Conservation (phyloP, 306 rosid genomes). For the Hippophae tibetana region DNA sequence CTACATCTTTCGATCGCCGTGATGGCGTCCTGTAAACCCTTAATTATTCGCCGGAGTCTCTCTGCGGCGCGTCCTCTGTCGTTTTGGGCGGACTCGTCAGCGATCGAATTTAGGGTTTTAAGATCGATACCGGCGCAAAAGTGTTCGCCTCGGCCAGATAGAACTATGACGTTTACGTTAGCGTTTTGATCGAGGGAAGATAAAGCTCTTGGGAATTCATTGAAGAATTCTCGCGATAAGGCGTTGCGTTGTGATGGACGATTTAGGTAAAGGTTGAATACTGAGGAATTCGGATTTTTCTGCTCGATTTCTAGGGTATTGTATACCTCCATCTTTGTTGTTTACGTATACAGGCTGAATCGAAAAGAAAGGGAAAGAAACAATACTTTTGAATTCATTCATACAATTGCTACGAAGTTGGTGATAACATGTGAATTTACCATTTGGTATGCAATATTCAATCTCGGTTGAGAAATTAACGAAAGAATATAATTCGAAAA, state of each 20-base stretch:
- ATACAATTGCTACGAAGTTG: too few species aligned
- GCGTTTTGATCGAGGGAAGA: constrained; percentile 51
- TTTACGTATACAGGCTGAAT: too few species aligned
- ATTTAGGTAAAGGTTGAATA: constrained; percentile 43
- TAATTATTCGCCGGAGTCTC: constrained; percentile 53
- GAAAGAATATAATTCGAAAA: too few species aligned
- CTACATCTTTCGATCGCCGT: constrained; percentile 76
- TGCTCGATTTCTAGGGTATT: constrained; percentile 40
- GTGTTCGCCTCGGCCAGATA: constrained; percentile 56
- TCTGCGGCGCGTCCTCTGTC: constrained; percentile 50
- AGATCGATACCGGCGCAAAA: constrained; percentile 88
- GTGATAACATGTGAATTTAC: too few species aligned
- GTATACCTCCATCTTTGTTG: constrained; percentile 35
- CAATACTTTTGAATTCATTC: too few species aligned
- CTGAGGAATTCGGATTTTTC: constrained; percentile 35
- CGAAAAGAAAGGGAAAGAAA: too few species aligned
- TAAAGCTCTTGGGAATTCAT: constrained; percentile 62
- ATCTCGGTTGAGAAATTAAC: too few species aligned
- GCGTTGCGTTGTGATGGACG: constrained; percentile 61
- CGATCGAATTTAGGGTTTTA: constrained; percentile 17
- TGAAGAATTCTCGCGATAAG: constrained; percentile 52
- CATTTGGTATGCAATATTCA: too few species aligned
- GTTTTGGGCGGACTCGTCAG: constrained; percentile 1
- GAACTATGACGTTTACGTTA: constrained; percentile 49
- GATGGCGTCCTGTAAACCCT: constrained; percentile 54